Conservation (phyloP, 257 asterid species). For the Ilex aquifolium region DNA sequence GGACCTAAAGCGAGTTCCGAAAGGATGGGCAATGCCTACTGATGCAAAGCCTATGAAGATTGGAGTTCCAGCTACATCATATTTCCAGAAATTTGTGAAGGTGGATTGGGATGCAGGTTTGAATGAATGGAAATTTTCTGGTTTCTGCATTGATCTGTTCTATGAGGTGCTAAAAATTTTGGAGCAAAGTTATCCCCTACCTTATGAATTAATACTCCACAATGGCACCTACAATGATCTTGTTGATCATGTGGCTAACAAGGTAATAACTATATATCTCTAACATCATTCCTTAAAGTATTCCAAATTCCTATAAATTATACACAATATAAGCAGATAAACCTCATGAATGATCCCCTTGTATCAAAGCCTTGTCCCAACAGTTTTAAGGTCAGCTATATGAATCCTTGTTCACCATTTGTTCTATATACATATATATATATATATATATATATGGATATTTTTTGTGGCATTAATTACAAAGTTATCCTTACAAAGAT, state of each 20-base stretch:
- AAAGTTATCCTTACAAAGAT: too few species aligned
- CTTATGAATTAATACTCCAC: conserved; percentile 21
- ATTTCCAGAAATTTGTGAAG: conserved; percentile 10
- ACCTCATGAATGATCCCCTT: too few species aligned
- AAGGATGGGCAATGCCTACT: conserved; percentile 45
- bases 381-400: too few species aligned
- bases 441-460: too few species aligned
- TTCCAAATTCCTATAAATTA: too few species aligned
- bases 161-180: conserved; percentile 15
- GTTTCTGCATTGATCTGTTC: conserved; percentile 36
- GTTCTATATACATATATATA: too few species aligned
- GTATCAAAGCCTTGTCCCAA: too few species aligned
- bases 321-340: too few species aligned
- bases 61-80: conserved; percentile 29
- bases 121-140: conserved; percentile 6
- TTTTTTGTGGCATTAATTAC: too few species aligned
- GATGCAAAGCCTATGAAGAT: conserved; percentile 24
- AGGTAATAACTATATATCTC: neutral
- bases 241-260: neutral
- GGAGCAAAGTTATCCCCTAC: conserved; percentile 20
- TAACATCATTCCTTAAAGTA: too few species aligned
- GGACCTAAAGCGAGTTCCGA: conserved; percentile 30
- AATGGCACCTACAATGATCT: neutral
- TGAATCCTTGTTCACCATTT: too few species aligned
- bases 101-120: conserved; percentile 7